Evolutionary conservation across 2,329 filamentous ascomycete species (phyloP).

Genomic region (Lojkania enalia): DNA sequence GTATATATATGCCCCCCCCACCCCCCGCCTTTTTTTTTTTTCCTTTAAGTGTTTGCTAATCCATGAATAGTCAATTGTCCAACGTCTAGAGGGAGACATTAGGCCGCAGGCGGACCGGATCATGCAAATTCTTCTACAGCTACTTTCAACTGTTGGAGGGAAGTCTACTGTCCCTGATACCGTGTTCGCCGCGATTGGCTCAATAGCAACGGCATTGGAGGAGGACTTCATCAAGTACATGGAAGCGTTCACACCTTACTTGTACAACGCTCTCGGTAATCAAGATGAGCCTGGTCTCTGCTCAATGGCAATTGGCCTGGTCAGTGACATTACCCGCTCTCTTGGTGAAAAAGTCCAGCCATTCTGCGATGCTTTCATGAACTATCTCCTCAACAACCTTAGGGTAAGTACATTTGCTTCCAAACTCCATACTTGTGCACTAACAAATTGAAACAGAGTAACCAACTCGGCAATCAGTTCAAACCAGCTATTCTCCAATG

Average conservation of each 20-base stretch:
- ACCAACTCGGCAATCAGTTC: constrained; percentile 89
- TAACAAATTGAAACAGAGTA: constrained; percentile 59
- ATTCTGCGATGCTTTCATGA: constrained; percentile 98
- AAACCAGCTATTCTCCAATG: constrained; percentile 98
- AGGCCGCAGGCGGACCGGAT: constrained; percentile 88
- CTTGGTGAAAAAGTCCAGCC: constrained; percentile 89
- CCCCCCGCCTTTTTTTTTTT: not conserved
- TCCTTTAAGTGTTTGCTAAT: constrained; percentile 12
- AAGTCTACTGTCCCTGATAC: constrained; percentile 96
- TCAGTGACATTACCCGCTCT: constrained; percentile 93
- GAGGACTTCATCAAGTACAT: constrained; percentile 97
- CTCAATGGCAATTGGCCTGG: constrained; percentile 95
- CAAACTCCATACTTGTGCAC: not conserved
- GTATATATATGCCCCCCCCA: constrained; percentile 14
- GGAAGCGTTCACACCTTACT: constrained; percentile 88
- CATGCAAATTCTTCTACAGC: constrained; percentile 84
- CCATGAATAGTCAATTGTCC: constrained; percentile 71
- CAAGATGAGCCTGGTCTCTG: constrained; percentile 93
- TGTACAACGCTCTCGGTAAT: constrained; percentile 92
- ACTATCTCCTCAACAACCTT: constrained; percentile 90
- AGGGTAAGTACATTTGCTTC: constrained; percentile 59
- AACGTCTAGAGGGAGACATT: constrained; percentile 88
- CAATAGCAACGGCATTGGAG: constrained; percentile 88
- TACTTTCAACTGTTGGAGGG: constrained; percentile 73
- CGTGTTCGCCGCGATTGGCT: constrained; percentile 87